A percentile compares a stretch with the other conserved stretches of the same genome.
phyloP scores from a whole-genome alignment of 2,329 filamentous ascomycete genomes.

The Cordyceps pruinosa region DNA sequence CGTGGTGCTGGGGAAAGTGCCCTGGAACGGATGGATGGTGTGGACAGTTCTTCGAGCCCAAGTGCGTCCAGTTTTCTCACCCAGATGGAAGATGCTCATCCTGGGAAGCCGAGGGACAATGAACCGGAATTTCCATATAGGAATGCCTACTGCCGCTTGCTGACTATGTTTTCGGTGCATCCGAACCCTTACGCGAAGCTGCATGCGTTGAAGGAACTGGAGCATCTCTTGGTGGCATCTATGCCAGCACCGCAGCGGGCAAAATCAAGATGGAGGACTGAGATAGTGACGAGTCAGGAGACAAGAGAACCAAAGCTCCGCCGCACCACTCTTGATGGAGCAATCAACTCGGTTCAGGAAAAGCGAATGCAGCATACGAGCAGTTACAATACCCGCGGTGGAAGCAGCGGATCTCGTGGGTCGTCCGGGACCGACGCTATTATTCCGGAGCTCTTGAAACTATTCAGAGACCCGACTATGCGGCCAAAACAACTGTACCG shows the following conservation, averaged over 20 bases:
- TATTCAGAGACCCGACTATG: constrained; percentile 61
- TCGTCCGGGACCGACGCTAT: constrained; percentile 45
- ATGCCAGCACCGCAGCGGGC: constrained; percentile 36
- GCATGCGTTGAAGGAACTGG: constrained; percentile 72
- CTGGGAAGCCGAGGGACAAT: background rate
- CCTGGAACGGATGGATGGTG: constrained; percentile 26
- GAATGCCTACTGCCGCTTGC: constrained; percentile 68
- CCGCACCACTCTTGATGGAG: constrained; percentile 52
- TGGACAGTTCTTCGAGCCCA: constrained; percentile 19
- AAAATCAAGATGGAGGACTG: constrained; percentile 23
- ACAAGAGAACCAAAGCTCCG: constrained; percentile 29
- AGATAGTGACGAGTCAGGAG: constrained; percentile 12
- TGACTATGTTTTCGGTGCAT: constrained; percentile 82
- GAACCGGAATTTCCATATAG: constrained; percentile 66
- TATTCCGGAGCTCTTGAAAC: constrained; percentile 56
- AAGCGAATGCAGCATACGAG: constrained; percentile 47
- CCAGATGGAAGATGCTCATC: constrained; percentile 5
- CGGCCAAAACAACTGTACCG: constrained; percentile 77
- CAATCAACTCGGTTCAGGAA: constrained; percentile 64
- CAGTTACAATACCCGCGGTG: background rate
- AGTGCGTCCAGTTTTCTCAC: background rate
- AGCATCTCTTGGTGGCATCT: constrained; percentile 73
- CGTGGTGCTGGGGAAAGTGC: constrained; percentile 41
- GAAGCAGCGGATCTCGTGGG: background rate
- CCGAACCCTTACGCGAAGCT: constrained; percentile 85